phyloP scores from a whole-genome alignment of 2,329 filamentous ascomycete species.

The Scedosporium dehoogii region DNA sequence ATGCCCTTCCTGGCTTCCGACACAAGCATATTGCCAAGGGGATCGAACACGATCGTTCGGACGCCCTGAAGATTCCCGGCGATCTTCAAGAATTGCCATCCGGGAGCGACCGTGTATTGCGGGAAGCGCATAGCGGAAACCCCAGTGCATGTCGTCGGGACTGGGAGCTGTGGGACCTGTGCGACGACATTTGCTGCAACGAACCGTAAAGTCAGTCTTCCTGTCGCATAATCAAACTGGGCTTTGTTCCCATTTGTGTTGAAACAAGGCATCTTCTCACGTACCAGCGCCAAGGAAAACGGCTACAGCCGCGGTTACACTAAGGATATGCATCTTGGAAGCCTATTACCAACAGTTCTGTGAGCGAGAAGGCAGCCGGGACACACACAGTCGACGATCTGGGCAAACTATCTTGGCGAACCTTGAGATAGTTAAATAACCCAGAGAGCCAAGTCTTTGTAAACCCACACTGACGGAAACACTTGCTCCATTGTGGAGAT shows the following conservation, averaged over 20 bases:
- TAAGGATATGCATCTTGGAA: background rate
- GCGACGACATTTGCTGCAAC: constrained; percentile 1
- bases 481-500: background rate
- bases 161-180: background rate
- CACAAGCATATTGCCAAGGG: constrained; percentile 26
- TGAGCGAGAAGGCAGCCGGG: background rate
- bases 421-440: background rate
- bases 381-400: background rate
- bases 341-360: background rate
- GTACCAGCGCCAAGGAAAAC: constrained; percentile 1
- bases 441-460: background rate
- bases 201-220: background rate
- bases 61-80: background rate
- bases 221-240: no score
- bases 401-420: background rate
- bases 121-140: constrained; percentile 4
- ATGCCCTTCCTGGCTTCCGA: constrained; percentile 24
- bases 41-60: constrained; percentile 21
- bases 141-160: constrained; percentile 2
- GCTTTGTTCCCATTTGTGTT: no score
- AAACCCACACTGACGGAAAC: background rate
- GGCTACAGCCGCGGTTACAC: constrained; percentile 1
- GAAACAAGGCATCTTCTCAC: background rate
- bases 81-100: constrained; percentile 2
- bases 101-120: constrained; percentile 3